Conservation (phyloP, 2,329 filamentous ascomycete species). For the Aspergillus melleus region DNA sequence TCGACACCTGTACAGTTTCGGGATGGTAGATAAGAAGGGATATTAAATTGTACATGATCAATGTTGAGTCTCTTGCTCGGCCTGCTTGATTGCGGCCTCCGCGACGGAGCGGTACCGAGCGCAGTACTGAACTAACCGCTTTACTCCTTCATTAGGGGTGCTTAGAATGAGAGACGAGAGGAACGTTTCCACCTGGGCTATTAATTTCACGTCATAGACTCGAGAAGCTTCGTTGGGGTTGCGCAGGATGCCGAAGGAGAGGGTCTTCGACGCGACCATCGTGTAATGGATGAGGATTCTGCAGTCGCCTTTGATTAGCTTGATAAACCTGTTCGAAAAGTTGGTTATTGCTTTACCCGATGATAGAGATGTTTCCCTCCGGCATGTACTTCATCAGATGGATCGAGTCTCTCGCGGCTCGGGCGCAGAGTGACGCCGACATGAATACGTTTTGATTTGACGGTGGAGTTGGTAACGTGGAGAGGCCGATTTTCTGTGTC, state of each 20-base stretch:
- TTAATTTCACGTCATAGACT: constrained; percentile 12
- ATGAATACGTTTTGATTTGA: constrained; percentile 9
- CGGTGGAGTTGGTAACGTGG: background rate
- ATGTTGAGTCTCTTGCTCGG: background rate
- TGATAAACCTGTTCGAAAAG: background rate
- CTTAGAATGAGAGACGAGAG: constrained; percentile 8
- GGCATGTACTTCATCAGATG: constrained; percentile 17
- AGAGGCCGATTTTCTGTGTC: background rate
- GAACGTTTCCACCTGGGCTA: constrained; percentile 15
- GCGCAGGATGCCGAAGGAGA: constrained; percentile 17
- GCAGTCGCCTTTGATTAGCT: background rate
- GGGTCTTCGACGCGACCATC: constrained; percentile 15
- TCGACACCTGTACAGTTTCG: background rate
- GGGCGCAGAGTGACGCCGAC: constrained; percentile 14
- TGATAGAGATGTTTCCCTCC: constrained; percentile 9
- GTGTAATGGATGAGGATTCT: constrained; percentile 18
- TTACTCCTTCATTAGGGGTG: constrained; percentile 10
- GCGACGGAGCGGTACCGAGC: constrained; percentile 16
- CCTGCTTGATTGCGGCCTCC: constrained; percentile 3
- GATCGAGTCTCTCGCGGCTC: constrained; percentile 21
- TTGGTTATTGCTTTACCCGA: constrained; percentile 11
- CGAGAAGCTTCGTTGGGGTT: constrained; percentile 14
- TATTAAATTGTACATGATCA: background rate
- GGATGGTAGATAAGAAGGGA: background rate
- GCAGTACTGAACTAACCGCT: constrained; percentile 14